Evolutionary conservation across 2,329 filamentous ascomycete species (phyloP), one percentile per base, ranked within the genome.

Genomic region (Chaetomiaceae sp.): DNA sequence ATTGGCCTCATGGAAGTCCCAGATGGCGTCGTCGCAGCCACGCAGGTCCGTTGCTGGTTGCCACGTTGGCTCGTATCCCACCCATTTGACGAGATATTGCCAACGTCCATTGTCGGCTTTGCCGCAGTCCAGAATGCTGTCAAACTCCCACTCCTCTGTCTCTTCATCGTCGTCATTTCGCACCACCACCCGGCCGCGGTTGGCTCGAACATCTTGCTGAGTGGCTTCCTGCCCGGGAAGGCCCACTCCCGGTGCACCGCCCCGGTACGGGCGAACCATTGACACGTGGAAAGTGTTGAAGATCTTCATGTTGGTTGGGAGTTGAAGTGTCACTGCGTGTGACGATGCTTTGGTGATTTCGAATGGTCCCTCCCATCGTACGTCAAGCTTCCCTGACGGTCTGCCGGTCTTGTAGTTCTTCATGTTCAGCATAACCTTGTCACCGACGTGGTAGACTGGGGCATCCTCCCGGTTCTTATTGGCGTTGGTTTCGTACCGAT

Each of bases 241-340:
- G n/a, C n/a, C n/a, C n/a, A n/a, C n/a, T n/a, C n/a, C n/a, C n/a
- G n/a, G n/a, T 30, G 7, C 11, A 30, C 11, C 27, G 12, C 27
- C 38, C n/a, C 10, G 26, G 18, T 41, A 41, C 11, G 15, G 38
- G 2, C 11, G 3, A 2, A 41, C 27, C 9, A n/a, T 14, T 10
- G 17, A 32, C 11, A 41, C 29, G 29, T 41, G 22, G 27, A 41
- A 41, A 12, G 29, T 41, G 22, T 41, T 41, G 22, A 32, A 41
- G 17, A 41, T 32, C 26, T 41, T 20, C 22, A 41, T 41, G n/a
- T 41, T 41, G 2, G 14, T 17, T 15, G 11, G 38, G 3, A 41
- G 18, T n/a, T n/a, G 5, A 3, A 41, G 11, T n/a, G 17, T 41
- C 11, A 41, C 38, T n/a, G 15, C 11, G n/a, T 41, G 22, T 15